These are phyloP conservation scores for Cercospora sp. DNA, from an alignment of 2,329 filamentous ascomycete species.

Conservation along the genomic window DNA sequence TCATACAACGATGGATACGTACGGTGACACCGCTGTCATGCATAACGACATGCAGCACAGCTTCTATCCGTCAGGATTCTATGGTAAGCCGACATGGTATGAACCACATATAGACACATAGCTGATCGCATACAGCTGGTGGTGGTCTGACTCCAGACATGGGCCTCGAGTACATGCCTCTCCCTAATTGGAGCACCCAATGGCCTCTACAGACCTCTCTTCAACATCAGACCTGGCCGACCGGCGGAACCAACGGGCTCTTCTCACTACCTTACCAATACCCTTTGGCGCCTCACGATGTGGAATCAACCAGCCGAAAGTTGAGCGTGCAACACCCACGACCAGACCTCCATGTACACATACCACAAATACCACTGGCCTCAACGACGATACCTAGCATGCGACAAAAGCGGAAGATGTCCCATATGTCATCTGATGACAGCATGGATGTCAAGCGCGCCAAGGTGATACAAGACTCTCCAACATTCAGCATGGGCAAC, in stretches of 20 bases:
- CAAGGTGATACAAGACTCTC: slow-evolving; percentile 1
- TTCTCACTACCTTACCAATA: not conserved
- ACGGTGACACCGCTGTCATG: slow-evolving; percentile 9
- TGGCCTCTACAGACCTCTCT: slow-evolving; percentile 5
- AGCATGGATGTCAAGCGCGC: slow-evolving; percentile 4
- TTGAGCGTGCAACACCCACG: not conserved
- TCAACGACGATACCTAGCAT: not conserved
- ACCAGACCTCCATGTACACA: slow-evolving; percentile 1
- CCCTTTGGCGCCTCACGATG: not conserved
- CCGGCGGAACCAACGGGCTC: not conserved
- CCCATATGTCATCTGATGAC: not conserved
- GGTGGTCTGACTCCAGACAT: slow-evolving; percentile 8
- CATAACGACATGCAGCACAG: slow-evolving; percentile 8
- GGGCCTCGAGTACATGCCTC: slow-evolving; percentile 9
- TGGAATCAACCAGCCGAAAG: not conserved
- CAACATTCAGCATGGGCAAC: slow-evolving; percentile 1
- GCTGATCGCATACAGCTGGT: slow-evolving; percentile 6
- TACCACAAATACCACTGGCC: not conserved
- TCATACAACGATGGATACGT: slow-evolving; percentile 6
- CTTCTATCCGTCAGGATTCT: slow-evolving; percentile 5
- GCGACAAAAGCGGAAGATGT: slow-evolving; percentile 17
- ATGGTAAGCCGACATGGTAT: slow-evolving; percentile 2
- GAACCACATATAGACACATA: not conserved
- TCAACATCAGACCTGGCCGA: slow-evolving; percentile 1
- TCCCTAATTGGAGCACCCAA: slow-evolving; percentile 2